Evolutionary conservation across 108 stramenopile species (phyloP).

Genomic region (Fistulifera pelliculosa): DNA sequence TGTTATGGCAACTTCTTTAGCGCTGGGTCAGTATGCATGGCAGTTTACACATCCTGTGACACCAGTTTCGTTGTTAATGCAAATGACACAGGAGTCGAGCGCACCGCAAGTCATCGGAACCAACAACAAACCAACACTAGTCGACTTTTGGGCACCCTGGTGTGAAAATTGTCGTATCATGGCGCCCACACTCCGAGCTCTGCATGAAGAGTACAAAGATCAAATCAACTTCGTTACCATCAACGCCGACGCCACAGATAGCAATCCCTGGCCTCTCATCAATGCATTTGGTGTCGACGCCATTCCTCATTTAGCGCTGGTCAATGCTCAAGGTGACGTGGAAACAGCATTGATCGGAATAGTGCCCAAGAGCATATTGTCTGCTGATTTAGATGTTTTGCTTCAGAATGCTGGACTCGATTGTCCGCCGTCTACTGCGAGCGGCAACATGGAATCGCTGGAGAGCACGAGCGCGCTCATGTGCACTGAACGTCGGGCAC

Average conservation of each 20-base stretch:
- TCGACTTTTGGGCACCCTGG: constrained; percentile 85
- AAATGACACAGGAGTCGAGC: constrained; percentile 54
- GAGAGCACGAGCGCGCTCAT: not conserved
- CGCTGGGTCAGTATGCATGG: constrained; percentile 55
- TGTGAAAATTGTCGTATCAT: constrained; percentile 68
- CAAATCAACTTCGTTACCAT: constrained; percentile 73
- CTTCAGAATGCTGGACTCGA: constrained; percentile 25
- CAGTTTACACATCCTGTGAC: constrained; percentile 66
- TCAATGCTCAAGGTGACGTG: constrained; percentile 58
- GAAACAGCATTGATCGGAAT: constrained; percentile 82
- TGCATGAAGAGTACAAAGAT: constrained; percentile 61
- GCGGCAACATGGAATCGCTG: not conserved
- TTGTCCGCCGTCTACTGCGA: not conserved
- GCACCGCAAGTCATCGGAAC: constrained; percentile 47
- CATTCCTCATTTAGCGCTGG: constrained; percentile 71
- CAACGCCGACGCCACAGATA: constrained; percentile 40
- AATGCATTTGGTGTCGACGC: constrained; percentile 77
- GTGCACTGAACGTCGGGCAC: not conserved
- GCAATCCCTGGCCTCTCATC: constrained; percentile 47
- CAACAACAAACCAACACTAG: constrained; percentile 66
- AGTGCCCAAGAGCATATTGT: constrained; percentile 50
- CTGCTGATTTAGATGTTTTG: constrained; percentile 64
- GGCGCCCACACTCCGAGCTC: constrained; percentile 49
- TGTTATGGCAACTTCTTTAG: constrained; percentile 35
- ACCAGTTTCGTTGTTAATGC: constrained; percentile 43